Evolutionary conservation across 208 protist species (phyloP), one percentile per base, ranked within the genome.

Genomic region (Trypanosomatidae sp.): DNA sequence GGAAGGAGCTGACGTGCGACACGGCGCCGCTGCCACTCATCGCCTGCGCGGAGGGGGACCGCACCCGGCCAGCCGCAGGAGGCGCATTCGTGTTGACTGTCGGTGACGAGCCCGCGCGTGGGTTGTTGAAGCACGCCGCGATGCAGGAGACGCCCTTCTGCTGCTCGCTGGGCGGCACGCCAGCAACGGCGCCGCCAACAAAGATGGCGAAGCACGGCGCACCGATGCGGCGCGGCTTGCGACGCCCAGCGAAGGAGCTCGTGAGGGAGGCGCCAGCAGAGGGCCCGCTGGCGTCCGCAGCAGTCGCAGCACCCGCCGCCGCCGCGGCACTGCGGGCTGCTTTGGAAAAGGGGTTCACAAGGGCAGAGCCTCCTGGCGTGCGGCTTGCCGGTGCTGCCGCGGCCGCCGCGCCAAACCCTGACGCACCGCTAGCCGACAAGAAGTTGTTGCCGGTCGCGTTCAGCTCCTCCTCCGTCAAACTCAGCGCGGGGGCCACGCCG

Each of bases 121-220:
- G n/a, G n/a, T n/a, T n/a, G 43, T 36, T 86, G 62, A 76, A 79
- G 64, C 81, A 86, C 53, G 66, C 73, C 15, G 74, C 76, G 22
- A 86, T 71, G 41, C 69, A 66, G 30, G 72, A 55, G 15, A 74
- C 62, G 55, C 69, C 39, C 58, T 43, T 28, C 56, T 12, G 41
- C 9, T 39, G 66, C 1, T 36, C 19, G 30, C 33, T 8, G 19
- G 66, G 1, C 67, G 15, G 5, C 75, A 69, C 3, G 62, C 55
- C 44, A 22, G 55, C 55, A 1, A 33, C 50, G 36, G 69, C 75
- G 19, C 75, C 75, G 28, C 75, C 75, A 2, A 80, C 69, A 17
- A 80, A 83, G 49, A 86, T 66, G 25, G 77, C 81, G 36, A 86
- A 86, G 73, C 77, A 80, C 43, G 81, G 77, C 17, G 77, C 70